Percentiles rank a stretch among this genome's conserved stretches.
Conservation (phyloP, 176 grass and related monocot genomes). For the Phoenix dactylifera region DNA sequence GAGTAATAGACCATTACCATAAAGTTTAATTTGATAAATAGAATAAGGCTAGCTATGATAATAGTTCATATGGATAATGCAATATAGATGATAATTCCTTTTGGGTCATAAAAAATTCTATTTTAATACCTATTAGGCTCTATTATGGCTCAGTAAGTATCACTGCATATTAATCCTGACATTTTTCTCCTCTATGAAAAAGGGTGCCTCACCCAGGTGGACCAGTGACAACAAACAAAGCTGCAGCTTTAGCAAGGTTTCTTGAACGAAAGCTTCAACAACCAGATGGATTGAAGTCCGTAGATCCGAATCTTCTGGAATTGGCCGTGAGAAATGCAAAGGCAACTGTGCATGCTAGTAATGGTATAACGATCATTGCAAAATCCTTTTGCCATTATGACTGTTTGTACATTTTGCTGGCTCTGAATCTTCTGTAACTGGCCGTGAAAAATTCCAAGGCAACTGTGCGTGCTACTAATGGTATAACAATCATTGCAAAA, state of each 20-base stretch:
- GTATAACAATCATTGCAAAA: constrained; percentile 14
- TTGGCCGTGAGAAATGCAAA: constrained; percentile 75
- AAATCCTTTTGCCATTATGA: no score
- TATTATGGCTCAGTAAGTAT: no score
- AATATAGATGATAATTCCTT: no score
- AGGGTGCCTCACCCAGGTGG: constrained; percentile 87
- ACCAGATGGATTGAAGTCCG: constrained; percentile 67
- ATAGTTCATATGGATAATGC: no score
- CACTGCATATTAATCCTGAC: no score
- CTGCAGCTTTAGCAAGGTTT: constrained; percentile 94
- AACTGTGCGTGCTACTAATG: constrained; percentile 52
- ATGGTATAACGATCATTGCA: constrained; percentile 20
- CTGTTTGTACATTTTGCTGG: no score
- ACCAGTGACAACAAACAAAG: constrained; percentile 91
- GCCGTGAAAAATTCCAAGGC: constrained; percentile 80
- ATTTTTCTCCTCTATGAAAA: constrained; percentile 5
- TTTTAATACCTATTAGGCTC: no score
- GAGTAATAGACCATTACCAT: no score
- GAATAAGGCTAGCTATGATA: no score
- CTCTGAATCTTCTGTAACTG: constrained; percentile 61
- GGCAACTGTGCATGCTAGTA: constrained; percentile 60
- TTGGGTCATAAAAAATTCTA: no score
- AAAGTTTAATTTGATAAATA: no score
- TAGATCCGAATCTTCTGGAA: constrained; percentile 80
- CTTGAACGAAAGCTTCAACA: constrained; percentile 94